phyloP scores from a whole-genome alignment of 2,329 filamentous ascomycete species.

The Monosporascus ibericus region DNA sequence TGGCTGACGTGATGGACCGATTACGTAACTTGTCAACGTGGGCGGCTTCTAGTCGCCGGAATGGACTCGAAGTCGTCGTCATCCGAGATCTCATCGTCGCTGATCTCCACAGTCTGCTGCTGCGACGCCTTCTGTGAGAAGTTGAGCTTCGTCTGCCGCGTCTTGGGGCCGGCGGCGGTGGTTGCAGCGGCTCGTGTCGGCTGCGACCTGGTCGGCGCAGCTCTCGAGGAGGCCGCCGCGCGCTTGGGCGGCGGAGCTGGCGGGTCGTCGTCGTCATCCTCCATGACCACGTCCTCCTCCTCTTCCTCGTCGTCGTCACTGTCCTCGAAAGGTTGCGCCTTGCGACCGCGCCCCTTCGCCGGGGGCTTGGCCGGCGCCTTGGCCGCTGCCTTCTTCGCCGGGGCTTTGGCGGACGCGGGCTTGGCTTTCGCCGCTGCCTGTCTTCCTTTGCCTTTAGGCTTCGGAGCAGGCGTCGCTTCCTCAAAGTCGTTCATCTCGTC shows the following conservation, averaged over 20 bases:
- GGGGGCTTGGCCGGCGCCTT: conserved; percentile 34
- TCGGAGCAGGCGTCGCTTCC: conserved; percentile 30
- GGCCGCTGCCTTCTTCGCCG: conserved; percentile 39
- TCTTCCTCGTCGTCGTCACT: conserved; percentile 39
- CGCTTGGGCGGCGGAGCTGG: conserved; percentile 30
- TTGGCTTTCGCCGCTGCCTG: conserved; percentile 26
- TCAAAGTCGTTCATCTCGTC: conserved; percentile 47
- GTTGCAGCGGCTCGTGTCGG: conserved; percentile 26
- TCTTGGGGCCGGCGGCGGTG: conserved; percentile 21
- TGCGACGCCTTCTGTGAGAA: conserved; percentile 43
- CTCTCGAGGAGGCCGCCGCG: conserved; percentile 22
- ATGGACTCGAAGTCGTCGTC: conserved; percentile 53
- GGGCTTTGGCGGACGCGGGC: conserved; percentile 34
- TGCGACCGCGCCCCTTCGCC: conserved; percentile 33
- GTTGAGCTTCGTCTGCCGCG: conserved; percentile 42
- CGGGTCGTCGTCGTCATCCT: conserved; percentile 43
- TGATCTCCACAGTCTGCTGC: conserved; percentile 50
- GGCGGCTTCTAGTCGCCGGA: conserved; percentile 27
- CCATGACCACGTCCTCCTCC: conserved; percentile 47
- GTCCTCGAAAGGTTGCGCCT: conserved; percentile 31
- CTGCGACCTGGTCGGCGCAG: conserved; percentile 22
- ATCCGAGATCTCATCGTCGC: conserved; percentile 60
- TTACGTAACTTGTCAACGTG: conserved; percentile 7
- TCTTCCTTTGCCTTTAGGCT: conserved; percentile 20
- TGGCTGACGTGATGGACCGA: not conserved